Conservation (phyloP, 345 rosid species). For the Turritis glabra region DNA sequence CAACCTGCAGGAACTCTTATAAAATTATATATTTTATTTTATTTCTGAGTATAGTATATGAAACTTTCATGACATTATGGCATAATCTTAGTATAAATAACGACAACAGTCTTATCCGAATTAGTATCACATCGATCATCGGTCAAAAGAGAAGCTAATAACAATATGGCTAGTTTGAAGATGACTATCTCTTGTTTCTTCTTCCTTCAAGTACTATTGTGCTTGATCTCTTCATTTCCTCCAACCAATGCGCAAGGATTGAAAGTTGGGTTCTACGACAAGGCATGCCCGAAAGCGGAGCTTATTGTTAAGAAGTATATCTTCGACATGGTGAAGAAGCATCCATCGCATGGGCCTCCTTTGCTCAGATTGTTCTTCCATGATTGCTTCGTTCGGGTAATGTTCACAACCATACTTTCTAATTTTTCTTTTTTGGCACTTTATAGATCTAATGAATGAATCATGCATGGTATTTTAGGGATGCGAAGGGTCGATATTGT, state of each 20-base stretch:
- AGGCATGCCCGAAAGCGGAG: too few species aligned
- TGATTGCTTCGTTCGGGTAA: conserved; percentile 77
- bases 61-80: too few species aligned
- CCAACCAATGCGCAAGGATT: conserved; percentile 29
- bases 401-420: neutral
- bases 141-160: neutral
- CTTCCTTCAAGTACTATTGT: conserved; percentile 27
- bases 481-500: conserved; percentile 75
- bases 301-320: conserved; percentile 41
- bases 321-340: conserved; percentile 36
- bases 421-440: too few species aligned
- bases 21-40: too few species aligned
- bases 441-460: neutral
- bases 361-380: conserved; percentile 75
- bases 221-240: conserved; percentile 29
- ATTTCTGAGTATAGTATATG: too few species aligned
- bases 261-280: too few species aligned
- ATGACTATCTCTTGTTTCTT: conserved; percentile 29
- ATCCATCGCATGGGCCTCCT: conserved; percentile 56
- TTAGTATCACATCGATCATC: neutral
- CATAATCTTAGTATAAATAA: too few species aligned
- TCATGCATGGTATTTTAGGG: conserved; percentile 54
- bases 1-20: too few species aligned
- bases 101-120: too few species aligned
- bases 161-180: conserved; percentile 40